Base-by-base conservation (phyloP, 352 stramenopile species). In the Pythium aquatile region DNA sequence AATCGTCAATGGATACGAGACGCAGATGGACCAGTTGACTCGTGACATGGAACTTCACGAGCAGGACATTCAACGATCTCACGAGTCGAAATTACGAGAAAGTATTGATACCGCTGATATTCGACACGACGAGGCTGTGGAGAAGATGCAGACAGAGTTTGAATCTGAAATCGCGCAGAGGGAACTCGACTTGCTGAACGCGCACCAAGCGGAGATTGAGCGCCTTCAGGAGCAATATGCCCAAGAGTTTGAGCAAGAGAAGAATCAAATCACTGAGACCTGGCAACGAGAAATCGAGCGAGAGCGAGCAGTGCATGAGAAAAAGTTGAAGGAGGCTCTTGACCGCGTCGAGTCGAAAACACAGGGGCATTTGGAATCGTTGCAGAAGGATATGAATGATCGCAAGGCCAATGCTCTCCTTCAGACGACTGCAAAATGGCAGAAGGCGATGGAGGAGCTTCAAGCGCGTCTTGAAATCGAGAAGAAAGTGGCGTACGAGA, bases 401-500 rank as follows among this genome's bases (percentile, higher is more conserved):
- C 70, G 79, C 1, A 90, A 88, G 59, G 77, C 73, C 0, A 67
- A 74, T 14, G 78, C 83, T 1, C 59, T 91, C 0, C 65, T 91
- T n/a, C 75, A 91, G 35, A 85, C 73, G 16, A 90, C 83, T 0
- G 74, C 72, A 0, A 91, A 91, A 52, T 91, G 83, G 80, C 83
- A 93, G 52, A 76, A 76, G 32, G 77, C 79, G 4, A 76, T 90
- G 49, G 72, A 89, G 40, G 85, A 91, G 24, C 66, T 90, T 5
- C 79, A 91, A 39, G 77, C 79, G 52, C 74, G 85, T 5, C 58
- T 91, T 0, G 78, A 90, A 17, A 58, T 79, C 5, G 85, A 93
- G 26, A 91, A 84, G 47, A 79, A 79, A 26, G 62, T 75, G 5
- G 65, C 72, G 28, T 93, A 93, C 58, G 76, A 85, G 5, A 76